Conservation (phyloP, 345 rosid genomes). For the Lumnitzera littorea region DNA sequence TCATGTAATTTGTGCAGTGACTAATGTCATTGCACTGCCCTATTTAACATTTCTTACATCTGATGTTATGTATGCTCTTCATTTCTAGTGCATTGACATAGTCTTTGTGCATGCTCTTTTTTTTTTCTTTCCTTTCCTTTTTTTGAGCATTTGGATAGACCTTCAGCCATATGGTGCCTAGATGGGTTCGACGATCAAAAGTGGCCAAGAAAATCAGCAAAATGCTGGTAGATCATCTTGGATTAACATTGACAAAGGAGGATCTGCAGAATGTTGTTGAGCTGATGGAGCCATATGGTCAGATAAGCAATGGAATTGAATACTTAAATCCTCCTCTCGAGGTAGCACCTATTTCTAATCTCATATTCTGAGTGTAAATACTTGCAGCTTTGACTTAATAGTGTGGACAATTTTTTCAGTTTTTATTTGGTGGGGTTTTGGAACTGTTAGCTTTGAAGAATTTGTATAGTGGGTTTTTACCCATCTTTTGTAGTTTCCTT, state of each 20-base stretch:
- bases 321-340: conserved; percentile 74
- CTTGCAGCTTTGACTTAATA: neutral
- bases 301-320: conserved; percentile 86
- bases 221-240: conserved; percentile 90
- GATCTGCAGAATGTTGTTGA: conserved; percentile 89
- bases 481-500: too few species aligned
- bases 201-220: conserved; percentile 46
- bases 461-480: too few species aligned
- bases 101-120: neutral
- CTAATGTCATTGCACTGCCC: too few species aligned
- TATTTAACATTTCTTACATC: too few species aligned
- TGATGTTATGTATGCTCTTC: too few species aligned
- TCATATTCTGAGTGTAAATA: neutral
- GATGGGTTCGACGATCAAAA: conserved; percentile 60
- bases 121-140: conserved; percentile 3
- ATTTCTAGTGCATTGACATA: neutral
- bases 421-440: neutral
- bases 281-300: conserved; percentile 97
- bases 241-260: conserved; percentile 64
- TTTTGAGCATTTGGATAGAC: conserved; percentile 40
- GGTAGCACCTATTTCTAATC: conserved; percentile 24
- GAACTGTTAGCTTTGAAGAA: neutral
- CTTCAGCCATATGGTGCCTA: conserved; percentile 53
- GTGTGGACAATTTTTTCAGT: neutral
- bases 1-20: too few species aligned